Percentiles rank a stretch among this genome's conserved stretches.
phyloP scores from a whole-genome alignment of 2,329 filamentous ascomycete species.

The Zarea fungicola region DNA sequence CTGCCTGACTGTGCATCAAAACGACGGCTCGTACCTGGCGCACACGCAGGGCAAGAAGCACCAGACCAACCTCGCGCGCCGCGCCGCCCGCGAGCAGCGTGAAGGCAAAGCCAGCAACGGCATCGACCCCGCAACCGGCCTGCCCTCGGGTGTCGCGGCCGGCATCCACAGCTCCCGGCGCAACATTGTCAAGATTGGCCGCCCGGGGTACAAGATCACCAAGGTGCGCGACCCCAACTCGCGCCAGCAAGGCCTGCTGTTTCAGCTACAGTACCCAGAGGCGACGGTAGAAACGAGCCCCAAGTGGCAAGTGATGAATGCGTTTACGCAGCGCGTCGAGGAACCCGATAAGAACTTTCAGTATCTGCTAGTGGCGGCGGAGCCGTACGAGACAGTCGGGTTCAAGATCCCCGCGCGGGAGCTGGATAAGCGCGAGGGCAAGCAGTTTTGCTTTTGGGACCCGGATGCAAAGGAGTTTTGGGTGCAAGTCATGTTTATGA shows the following conservation, averaged over 20 bases:
- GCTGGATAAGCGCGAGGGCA: conserved; percentile 81
- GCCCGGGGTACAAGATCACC: conserved; percentile 96
- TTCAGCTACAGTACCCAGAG: conserved; percentile 94
- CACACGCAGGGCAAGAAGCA: conserved; percentile 99
- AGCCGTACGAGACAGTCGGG: conserved; percentile 95
- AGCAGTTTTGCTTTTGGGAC: conserved; percentile 94
- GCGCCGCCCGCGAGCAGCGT: conserved; percentile 91
- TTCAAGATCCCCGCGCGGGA: conserved; percentile 95
- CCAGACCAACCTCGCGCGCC: conserved; percentile 93
- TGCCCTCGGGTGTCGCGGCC: conserved; percentile 70
- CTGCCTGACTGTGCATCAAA: conserved; percentile 95
- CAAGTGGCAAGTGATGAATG: conserved; percentile 93
- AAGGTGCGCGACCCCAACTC: conserved; percentile 89
- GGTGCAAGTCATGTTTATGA: conserved; percentile 97
- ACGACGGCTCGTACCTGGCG: conserved; percentile 96
- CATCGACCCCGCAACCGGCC: conserved; percentile 61
- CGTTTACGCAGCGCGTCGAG: conserved; percentile 92
- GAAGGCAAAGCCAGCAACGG: conserved; percentile 62
- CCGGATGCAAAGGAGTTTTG: conserved; percentile 94
- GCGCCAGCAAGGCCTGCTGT: conserved; percentile 83
- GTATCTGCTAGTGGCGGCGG: conserved; percentile 89
- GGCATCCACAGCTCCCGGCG: conserved; percentile 65
- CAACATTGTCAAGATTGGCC: conserved; percentile 89
- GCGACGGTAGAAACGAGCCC: conserved; percentile 71
- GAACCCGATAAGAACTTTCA: conserved; percentile 92